These are phyloP conservation scores for Boletus fagicola DNA, from an alignment of 768 basidiomycete species.

Conservation along the genomic window DNA sequence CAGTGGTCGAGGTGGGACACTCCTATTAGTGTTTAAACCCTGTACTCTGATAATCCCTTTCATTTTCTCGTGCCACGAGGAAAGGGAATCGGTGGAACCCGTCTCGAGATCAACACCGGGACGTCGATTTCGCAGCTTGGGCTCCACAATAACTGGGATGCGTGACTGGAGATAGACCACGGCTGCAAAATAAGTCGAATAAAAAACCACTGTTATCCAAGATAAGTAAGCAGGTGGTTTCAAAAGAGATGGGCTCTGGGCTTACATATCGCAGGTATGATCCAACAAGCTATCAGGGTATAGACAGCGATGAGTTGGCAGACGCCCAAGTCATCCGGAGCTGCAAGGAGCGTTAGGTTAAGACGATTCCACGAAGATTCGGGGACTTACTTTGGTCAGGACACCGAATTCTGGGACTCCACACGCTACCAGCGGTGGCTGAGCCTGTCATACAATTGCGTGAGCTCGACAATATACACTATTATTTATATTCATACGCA, in stretches of 20 bases:
- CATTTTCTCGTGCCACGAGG: slow-evolving; percentile 5
- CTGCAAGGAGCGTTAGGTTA: slow-evolving; percentile 22
- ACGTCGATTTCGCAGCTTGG: neutral
- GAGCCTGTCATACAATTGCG: slow-evolving; percentile 31
- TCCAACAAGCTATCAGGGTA: slow-evolving; percentile 52
- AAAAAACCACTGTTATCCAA: slow-evolving; percentile 39
- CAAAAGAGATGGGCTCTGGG: slow-evolving; percentile 2
- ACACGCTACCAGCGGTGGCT: slow-evolving; percentile 43
- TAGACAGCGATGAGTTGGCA: slow-evolving; percentile 50
- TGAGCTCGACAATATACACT: neutral
- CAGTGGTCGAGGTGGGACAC: slow-evolving; percentile 1
- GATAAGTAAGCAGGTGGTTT: slow-evolving; percentile 4
- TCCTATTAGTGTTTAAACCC: neutral
- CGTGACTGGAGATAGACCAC: slow-evolving; percentile 38
- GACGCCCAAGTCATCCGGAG: slow-evolving; percentile 39
- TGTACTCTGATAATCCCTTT: neutral
- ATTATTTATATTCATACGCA: slow-evolving; percentile 22
- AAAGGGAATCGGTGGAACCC: slow-evolving; percentile 6
- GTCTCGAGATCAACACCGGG: slow-evolving; percentile 21
- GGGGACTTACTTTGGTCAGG: slow-evolving; percentile 38
- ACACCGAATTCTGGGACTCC: slow-evolving; percentile 45
- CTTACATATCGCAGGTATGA: slow-evolving; percentile 52
- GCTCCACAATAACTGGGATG: slow-evolving; percentile 20
- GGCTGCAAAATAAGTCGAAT: slow-evolving; percentile 40
- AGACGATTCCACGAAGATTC: neutral